Evolutionary conservation across 2,329 filamentous ascomycete species (phyloP), one percentile per base, ranked within the genome.

Genomic region (Coniochaeta prunicola): DNA sequence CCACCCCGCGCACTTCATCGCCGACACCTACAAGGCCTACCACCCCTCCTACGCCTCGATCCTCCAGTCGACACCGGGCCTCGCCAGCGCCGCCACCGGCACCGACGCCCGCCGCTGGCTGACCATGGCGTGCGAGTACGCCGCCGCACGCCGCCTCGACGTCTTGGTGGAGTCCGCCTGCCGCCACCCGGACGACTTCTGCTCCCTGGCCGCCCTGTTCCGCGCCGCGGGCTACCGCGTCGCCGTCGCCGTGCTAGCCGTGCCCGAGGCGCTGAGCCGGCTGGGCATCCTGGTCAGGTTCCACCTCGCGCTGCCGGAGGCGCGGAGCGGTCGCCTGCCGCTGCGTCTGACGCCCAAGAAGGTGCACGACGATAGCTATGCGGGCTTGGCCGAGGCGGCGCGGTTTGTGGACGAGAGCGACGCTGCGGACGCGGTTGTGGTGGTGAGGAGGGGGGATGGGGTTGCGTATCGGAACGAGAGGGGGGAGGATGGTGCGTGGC

Each of bases 1-100:
- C 21, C 17, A 57, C 19, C 60, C 67, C 17, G 71, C 70, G 19
- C 77, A 80, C 68, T 72, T 80, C 62, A 74, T 80, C 58, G 76
- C 77, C 58, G 77, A 80, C 70, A 75, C 74, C 24, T 79, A 77
- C 73, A 80, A 80, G 64, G 72, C 73, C 4, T 75, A 78, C 68
- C 77, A 80, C 66, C 77, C 77, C 0, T 60, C 68, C 19, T 78
- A 77, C 66, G 31, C 62, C 2, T 68, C 76, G 28, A 61, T 73
- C 7, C 53, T 62, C 17, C n/a, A n/a, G n/a, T 38, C 57, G 5
- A 61, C 67, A 1, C 71, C 74, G 4, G 61, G 67, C 2, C 67
- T 76, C 19, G 75, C 77, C 2, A 74, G 73, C 3, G 64, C 71
- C 0, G 74, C 74, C 5, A 73, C 75, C 2, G 68, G 72, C 3